Conservation (phyloP, 2,329 filamentous ascomycete genomes). For the Penicillium polonicum region DNA sequence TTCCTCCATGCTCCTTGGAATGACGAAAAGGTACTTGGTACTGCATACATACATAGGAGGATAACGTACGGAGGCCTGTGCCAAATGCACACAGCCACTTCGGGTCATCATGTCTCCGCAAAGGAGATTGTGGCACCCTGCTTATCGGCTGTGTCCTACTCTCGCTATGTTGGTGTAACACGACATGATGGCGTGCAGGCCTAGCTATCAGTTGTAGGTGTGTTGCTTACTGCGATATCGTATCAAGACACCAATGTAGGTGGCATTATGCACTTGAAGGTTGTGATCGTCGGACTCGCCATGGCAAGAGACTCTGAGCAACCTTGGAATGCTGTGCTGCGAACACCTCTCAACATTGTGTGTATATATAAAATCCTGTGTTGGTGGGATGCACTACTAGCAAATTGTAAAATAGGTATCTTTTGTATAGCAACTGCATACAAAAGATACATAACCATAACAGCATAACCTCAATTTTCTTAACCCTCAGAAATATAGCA, state of each 20-base stretch:
- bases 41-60: background rate
- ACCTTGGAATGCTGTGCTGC: background rate
- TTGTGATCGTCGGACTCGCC: background rate
- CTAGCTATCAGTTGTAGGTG: background rate
- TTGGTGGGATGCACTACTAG: background rate
- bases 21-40: background rate
- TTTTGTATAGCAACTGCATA: background rate
- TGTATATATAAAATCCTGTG: background rate
- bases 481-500: background rate
- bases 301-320: background rate
- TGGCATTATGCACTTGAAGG: background rate
- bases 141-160: background rate
- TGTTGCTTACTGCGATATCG: background rate
- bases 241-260: background rate
- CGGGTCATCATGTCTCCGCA: background rate
- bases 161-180: background rate
- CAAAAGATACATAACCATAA: background rate
- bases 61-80: background rate
- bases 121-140: background rate
- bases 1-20: background rate
- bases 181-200: background rate
- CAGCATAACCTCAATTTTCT: background rate
- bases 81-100: constrained; percentile 2
- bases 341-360: background rate
- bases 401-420: background rate